Base-by-base conservation (phyloP, 176 grass and related monocot genomes). In the Avena eriantha region DNA sequence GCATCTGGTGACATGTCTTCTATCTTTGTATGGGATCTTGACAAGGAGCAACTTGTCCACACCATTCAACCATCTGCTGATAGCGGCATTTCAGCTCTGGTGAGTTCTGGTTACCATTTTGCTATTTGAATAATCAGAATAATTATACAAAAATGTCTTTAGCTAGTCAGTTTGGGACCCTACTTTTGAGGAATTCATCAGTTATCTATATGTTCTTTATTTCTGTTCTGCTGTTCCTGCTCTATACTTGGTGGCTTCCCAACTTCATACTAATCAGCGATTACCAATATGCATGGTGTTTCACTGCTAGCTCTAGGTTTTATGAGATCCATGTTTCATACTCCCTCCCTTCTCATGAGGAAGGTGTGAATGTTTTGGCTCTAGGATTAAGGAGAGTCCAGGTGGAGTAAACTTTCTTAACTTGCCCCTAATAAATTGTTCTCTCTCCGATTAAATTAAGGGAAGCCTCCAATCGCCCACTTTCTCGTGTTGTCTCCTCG, bases 1-100 rank as follows among this genome's bases (percentile, higher is more conserved):
- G 85, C 97, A 85, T 93, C 94, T 87, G 89, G 90, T 73, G 97
- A 97, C 73, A 85, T 83, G 88, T 88, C 92, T 59, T 86, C 94
- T 83, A 89, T 99, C 69, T 66, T 91, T 19, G 82, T 92, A 43
- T 99, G 97, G 97, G 97, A 99, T 88, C 92, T 99, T 85, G 89
- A 99, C 69, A 96, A 94, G 83, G 97, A 99, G 71, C 92, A 93
- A 81, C 92, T 93, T 78, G 33, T 84, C 71, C 91, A 51, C 77
- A 88, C 94, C 51, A 91, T 99, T 90, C 87, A 82, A 17, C 92
- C 92, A 87, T 88, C 85, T 78, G 85, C 78, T 48, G 92, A 94
- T 85, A 87, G 87, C 29, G 76, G 85, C 81, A 89, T 97, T 89
- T 99, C 97, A 78, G 89, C 91, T 55, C 48, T 99, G 80, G 97